phyloP scores from a whole-genome alignment of 495 filamentous ascomycete genomes.

The Penicillium tannophilum region DNA sequence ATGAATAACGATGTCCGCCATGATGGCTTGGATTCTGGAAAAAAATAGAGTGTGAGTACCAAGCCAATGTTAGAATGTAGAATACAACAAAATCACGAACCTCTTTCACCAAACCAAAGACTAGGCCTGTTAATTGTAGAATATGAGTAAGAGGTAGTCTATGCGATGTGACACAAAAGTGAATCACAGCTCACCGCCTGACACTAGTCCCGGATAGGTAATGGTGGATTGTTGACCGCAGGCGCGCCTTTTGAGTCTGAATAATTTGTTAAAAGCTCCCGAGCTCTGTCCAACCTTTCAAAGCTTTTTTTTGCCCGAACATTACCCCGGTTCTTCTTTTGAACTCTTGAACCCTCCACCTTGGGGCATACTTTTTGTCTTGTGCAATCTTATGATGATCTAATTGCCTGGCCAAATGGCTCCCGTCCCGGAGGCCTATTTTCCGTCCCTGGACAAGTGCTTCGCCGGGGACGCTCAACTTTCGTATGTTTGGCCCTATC shows the following conservation, averaged over 20 bases:
- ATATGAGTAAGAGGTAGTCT: neutral
- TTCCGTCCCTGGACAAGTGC: constrained; percentile 65
- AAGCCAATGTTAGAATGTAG: neutral
- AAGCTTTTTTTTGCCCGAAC: constrained; percentile 8
- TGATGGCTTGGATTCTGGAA: constrained; percentile 9
- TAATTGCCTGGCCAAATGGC: constrained; percentile 69
- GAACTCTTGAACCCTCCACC: constrained; percentile 12
- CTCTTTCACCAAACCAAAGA: neutral
- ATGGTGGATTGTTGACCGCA: constrained; percentile 41
- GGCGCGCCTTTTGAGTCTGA: constrained; percentile 23
- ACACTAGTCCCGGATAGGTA: constrained; percentile 42
- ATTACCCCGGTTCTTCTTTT: neutral
- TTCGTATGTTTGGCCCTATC: constrained; percentile 45
- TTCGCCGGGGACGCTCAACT: constrained; percentile 59
- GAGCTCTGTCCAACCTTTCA: constrained; percentile 9
- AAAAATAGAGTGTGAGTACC: neutral
- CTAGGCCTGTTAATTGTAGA: neutral
- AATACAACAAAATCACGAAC: neutral
- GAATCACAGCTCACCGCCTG: constrained; percentile 37
- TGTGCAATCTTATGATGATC: constrained; percentile 49
- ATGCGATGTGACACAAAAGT: constrained; percentile 8
- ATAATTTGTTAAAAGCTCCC: constrained; percentile 28
- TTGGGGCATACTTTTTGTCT: constrained; percentile 9
- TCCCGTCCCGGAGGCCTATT: constrained; percentile 60
- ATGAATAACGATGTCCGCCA: constrained; percentile 71